Evolutionary conservation across 176 grass and related monocot species (phyloP).

Genomic region (Calamus simplicifolius): DNA sequence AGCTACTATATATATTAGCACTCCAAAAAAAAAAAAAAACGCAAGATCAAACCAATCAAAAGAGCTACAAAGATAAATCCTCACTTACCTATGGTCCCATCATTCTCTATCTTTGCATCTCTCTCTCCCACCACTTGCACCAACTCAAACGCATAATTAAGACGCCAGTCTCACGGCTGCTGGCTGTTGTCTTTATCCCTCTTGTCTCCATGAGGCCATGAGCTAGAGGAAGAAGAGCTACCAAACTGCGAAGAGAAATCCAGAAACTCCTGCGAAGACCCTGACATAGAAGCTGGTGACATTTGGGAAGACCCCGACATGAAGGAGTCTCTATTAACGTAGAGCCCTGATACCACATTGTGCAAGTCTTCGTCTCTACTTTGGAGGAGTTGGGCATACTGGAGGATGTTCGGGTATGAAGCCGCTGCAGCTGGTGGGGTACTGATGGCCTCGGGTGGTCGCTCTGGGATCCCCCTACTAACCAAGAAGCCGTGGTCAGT

Average conservation of each 20-base stretch:
- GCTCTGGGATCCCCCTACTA: background rate
- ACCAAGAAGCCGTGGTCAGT: background rate
- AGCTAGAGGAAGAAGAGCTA: slow-evolving; percentile 26
- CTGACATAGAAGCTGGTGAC: slow-evolving; percentile 7
- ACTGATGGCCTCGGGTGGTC: background rate
- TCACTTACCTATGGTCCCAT: no score
- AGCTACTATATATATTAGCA: no score
- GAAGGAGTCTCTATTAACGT: background rate
- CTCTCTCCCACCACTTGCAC: no score
- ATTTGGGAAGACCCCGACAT: background rate
- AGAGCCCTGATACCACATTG: background rate
- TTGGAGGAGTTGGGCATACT: slow-evolving; percentile 88
- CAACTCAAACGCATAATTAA: no score
- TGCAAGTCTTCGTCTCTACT: slow-evolving; percentile 17
- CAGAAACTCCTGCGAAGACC: slow-evolving; percentile 32
- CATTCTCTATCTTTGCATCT: no score
- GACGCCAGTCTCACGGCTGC: background rate
- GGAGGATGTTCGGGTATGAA: slow-evolving; percentile 34
- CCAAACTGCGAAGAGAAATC: slow-evolving; percentile 50
- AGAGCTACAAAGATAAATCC: no score
- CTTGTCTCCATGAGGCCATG: slow-evolving; percentile 24
- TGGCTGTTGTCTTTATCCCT: slow-evolving; percentile 23
- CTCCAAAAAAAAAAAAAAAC: no score
- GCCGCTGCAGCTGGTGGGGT: background rate
- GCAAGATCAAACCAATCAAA: no score